Base-by-base conservation (phyloP, 176 grass and related monocot genomes). In the Typha latifolia region DNA sequence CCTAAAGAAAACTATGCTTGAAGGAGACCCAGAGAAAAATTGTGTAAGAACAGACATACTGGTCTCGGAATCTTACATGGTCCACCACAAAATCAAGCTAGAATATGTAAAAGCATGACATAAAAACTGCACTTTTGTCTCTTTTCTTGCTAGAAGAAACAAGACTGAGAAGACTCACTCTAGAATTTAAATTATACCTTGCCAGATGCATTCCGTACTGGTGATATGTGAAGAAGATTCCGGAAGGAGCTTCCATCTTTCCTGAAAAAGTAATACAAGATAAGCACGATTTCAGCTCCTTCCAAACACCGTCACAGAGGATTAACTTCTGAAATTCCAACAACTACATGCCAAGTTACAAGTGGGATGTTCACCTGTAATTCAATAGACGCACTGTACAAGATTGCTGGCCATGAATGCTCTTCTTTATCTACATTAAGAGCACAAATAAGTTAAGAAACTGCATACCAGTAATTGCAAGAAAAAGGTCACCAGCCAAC, bases 191-290 rank as follows among this genome's bases (percentile, higher is more conserved):
- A 59, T 11, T 18, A 59, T 11, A 96, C 89, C 94, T 90, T 99
- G 75, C 94, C 94, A 19, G 65, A 78, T 83, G 94, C 79, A 81
- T 99, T 82, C 74, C 94, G 76, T 23, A 99, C 80, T 51, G 94
- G 94, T 69, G 94, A 99, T 66, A 93, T 74, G 62, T 99, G 94
- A 66, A 93, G 67, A 72, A 82, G 70, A 85, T 99, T 85, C 73
- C 62, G 68, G 73, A 93, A 99, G 7, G 76, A 79, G 26, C 85
- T 90, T 73, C 86, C 76, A 75, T 93, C 86, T 82, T 99, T 99
- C 86, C 94, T 99, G 81, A 80, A 72, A 79, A 55, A 63, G 62
- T 29, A 70, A 43, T 14, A 62, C 19, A 72, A 69, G 23, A 24
- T 27, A 15, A 80, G 4, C 47, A 50, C 14, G 56, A 68, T 13